Evolutionary conservation across 164 flowering plant species (phyloP), one percentile per base, ranked within the genome.

Genomic region (Sextonia rubra): DNA sequence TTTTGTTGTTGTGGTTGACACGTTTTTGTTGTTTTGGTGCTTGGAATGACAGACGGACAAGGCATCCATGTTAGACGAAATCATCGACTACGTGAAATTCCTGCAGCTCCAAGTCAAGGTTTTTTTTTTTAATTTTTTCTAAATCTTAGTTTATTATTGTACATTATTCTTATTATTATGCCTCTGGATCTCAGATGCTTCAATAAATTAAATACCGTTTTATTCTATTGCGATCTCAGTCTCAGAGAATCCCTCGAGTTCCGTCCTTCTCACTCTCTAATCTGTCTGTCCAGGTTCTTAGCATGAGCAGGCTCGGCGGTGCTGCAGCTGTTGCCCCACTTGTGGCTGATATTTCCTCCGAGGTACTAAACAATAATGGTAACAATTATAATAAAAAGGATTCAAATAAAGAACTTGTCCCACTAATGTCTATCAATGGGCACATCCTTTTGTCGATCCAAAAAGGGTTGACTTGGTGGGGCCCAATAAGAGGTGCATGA

Each of bases 101-200:
- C 89, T 95, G 60, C 99, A 91, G 83, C 98, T 95, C 77, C 99
- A 95, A 93, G 99, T 95, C 90, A 95, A 95, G 93, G 99, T 82
- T 73, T 76, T 62, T 47, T 74, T 63, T 69, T 52, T 49, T 14
- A 14, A n/a, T n/a, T n/a, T n/a, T n/a, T n/a, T 37, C 44, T 37
- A 0, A 55, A 3, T 9, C 3, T 5, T 55, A 14, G 20, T 17
- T 11, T 61, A 4, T 61, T 61, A 11, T 17, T 20, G 64, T 61
- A 23, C 3, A 23, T n/a, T n/a, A n/a, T n/a, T n/a, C 6, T n/a
- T 61, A 11, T 23, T 61, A 23, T 61, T 23, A 23, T 61, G 23
- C 25, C 8, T 12, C 12, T 5, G 4, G 3, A 24, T 3, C 27
- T 62, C 65, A 24, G 1, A 6, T 11, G n/a, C 18, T 56, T n/a